Evolutionary conservation across 805 yeast species (phyloP).

Genomic region (Cyberlindnera petersonii): DNA sequence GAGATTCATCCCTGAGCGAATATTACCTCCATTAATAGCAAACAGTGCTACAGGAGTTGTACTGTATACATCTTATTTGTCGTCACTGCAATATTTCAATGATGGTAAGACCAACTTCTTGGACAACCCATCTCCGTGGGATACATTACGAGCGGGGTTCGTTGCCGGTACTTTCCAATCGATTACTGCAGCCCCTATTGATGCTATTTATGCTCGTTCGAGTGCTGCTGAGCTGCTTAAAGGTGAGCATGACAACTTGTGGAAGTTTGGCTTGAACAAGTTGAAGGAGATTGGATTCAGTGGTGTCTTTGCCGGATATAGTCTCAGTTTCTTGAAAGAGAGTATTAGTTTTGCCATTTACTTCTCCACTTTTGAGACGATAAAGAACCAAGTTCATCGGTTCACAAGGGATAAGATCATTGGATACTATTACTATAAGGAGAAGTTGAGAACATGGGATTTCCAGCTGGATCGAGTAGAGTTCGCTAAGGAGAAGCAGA

Average conservation of each 20-base stretch:
- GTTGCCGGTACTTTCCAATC: slow-evolving; percentile 86
- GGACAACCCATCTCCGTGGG: slow-evolving; percentile 34
- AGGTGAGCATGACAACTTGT: slow-evolving; percentile 64
- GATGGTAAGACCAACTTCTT: slow-evolving; percentile 20
- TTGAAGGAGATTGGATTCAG: slow-evolving; percentile 68
- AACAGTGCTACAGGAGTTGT: slow-evolving; percentile 88
- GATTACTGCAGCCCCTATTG: slow-evolving; percentile 90
- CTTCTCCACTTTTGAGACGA: slow-evolving; percentile 73
- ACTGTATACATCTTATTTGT: slow-evolving; percentile 76
- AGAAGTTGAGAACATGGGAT: slow-evolving; percentile 27
- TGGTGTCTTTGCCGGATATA: slow-evolving; percentile 88
- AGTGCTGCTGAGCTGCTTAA: slow-evolving; percentile 67
- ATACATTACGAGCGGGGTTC: slow-evolving; percentile 74
- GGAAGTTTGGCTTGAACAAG: slow-evolving; percentile 72
- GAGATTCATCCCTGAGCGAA: slow-evolving; percentile 73
- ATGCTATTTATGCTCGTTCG: slow-evolving; percentile 83
- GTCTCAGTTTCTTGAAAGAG: slow-evolving; percentile 75
- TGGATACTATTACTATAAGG: slow-evolving; percentile 39
- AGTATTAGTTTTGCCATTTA: slow-evolving; percentile 79
- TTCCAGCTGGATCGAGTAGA: slow-evolving; percentile 21
- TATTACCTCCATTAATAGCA: slow-evolving; percentile 83
- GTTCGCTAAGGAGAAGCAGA: slow-evolving; percentile 25
- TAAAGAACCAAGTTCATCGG: slow-evolving; percentile 65
- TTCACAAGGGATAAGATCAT: slow-evolving; percentile 43
- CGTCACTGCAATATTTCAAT: slow-evolving; percentile 41